Evolutionary conservation across 306 rosid genomes (phyloP).

Genomic region (Dryas octopetala): DNA sequence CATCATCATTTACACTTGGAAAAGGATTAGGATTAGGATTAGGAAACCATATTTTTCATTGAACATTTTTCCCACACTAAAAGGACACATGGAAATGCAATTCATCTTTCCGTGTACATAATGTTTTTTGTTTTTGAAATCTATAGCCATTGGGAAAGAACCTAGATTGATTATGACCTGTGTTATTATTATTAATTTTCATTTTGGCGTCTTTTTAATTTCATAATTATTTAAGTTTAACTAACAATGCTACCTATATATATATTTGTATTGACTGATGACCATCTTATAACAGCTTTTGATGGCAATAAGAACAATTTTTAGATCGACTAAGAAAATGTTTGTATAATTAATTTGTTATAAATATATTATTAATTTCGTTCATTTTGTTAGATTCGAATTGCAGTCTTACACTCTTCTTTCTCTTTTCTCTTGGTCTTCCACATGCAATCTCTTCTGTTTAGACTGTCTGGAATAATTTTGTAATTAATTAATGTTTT

Average conservation of each 20-base stretch:
- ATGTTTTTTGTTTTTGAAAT: not conserved
- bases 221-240: not conserved
- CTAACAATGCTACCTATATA: not conserved
- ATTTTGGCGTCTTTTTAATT: not conserved
- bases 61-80: not conserved
- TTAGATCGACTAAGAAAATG: not conserved
- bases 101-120: not conserved
- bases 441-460: not conserved
- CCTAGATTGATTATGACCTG: slow-evolving; percentile 7
- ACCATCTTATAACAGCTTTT: not conserved
- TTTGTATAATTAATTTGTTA: too few relatives aligned
- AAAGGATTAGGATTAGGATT: not conserved
- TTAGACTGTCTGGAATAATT: not conserved
- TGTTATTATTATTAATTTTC: not conserved
- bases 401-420: not conserved
- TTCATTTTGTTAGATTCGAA: not conserved
- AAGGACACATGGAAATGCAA: not conserved
- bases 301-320: too few relatives aligned
- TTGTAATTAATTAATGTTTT: too few relatives aligned
- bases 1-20: slow-evolving; percentile 1
- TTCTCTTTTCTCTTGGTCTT: not conserved
- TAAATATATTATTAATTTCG: too few relatives aligned
- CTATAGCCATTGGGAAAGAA: not conserved
- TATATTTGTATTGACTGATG: not conserved
- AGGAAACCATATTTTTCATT: slow-evolving; percentile 9